Evolutionary conservation across 2,329 filamentous ascomycete species (phyloP).

Genomic region (Amphichorda felina): DNA sequence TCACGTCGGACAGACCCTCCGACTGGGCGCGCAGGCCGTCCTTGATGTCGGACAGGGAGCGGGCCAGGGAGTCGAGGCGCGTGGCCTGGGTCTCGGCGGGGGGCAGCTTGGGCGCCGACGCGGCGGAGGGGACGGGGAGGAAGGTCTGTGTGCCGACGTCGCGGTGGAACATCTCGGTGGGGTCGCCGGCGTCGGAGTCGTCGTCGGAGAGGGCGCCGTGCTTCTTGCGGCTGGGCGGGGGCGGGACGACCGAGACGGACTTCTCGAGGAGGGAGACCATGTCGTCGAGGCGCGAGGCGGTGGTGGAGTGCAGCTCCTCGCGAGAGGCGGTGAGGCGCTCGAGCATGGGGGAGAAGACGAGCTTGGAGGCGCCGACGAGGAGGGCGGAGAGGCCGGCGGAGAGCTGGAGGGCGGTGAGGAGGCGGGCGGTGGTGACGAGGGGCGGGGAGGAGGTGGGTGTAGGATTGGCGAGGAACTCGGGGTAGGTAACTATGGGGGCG

Average conservation of each 20-base stretch:
- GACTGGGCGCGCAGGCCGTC: constrained; percentile 30
- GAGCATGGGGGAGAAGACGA: constrained; percentile 53
- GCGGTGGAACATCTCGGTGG: constrained; percentile 70
- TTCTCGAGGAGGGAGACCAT: constrained; percentile 39
- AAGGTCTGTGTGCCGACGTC: constrained; percentile 73
- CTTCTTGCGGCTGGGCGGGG: constrained; percentile 2
- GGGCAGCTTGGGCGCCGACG: constrained; percentile 2
- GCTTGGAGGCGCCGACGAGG: constrained; percentile 61
- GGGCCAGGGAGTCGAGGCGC: constrained; percentile 28
- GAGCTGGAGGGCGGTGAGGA: constrained; percentile 47
- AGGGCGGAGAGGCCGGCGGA: constrained; percentile 46
- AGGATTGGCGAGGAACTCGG: constrained; percentile 55
- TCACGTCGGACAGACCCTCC: constrained; percentile 36
- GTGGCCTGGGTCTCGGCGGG: constrained; percentile 25
- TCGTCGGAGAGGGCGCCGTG: constrained; percentile 6
- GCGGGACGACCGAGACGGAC: constrained; percentile 50
- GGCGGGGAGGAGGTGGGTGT: constrained; percentile 45
- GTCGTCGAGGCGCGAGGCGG: constrained; percentile 29
- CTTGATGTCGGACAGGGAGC: constrained; percentile 27
- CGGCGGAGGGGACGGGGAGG: constrained; percentile 6
- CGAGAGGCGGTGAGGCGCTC: constrained; percentile 38
- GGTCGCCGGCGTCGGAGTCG: constrained; percentile 43
- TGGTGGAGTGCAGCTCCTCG: constrained; percentile 36
- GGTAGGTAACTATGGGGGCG: constrained; percentile 56
- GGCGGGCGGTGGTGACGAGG: constrained; percentile 46